Evolutionary conservation across 2,329 filamentous ascomycete genomes (phyloP), one percentile per base, ranked within the genome.

Genomic region (Aspergillus hiratsukae): DNA sequence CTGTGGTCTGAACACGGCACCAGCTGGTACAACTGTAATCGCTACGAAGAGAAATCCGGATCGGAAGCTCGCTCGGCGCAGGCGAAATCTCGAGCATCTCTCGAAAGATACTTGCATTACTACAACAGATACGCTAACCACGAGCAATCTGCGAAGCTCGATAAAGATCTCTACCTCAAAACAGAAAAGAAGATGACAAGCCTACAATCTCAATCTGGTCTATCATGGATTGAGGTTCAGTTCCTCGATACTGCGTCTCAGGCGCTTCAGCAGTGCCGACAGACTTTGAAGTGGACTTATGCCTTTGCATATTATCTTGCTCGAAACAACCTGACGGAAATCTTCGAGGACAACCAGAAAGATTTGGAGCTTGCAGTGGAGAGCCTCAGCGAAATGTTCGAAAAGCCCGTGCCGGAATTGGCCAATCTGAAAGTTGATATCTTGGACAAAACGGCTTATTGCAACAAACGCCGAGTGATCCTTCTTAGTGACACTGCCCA

Each of bases 181-280:
- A 97, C 94, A 0, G 93, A 99, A 76, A 96, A 93, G 83, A 99
- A 99, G 81, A 99, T 99, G 94, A 89, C 93, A 29, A 89, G 94
- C 72, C 82, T 99, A 46, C 94, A 99, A 75, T 91, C 89, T 41
- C 87, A 91, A 28, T 97, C 93, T 0, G 91, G 91, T 61, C 91
- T 99, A 85, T 97, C 92, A 0, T 99, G 94, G 94, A 99, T 99
- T 58, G 94, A 99, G 72, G 94, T 99, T 6, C 94, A 99, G 70
- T 99, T 97, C 72, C 83, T 99, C 23, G 90, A 96, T 68, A 88
- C 90, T 1, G 94, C 94, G 0, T 96, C 92, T 0, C 91, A 96
- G 70, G 91, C 93, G 3, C 82, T 99, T 17, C 93, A 97, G 76
- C 91, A 91, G 49, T 99, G 94, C 75, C 89, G 94, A n/a, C 93